Percentiles rank a stretch among this genome's conserved stretches.
Evolutionary conservation across 1,139 yeast genomes (phyloP).

Genomic region (Meyerozyma sp.): DNA sequence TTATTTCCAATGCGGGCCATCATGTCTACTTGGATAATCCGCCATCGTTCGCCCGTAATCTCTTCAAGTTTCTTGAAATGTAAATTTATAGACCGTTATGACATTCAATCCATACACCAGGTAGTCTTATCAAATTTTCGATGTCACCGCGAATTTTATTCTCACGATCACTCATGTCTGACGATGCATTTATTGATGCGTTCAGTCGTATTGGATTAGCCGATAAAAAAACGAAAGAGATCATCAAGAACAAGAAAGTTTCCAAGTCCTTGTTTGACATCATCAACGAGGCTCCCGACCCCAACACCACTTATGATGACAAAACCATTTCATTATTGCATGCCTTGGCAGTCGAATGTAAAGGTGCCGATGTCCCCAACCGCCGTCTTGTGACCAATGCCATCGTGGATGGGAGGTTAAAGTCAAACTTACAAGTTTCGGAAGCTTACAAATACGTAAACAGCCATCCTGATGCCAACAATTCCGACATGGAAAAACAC

Average conservation of each 20-base stretch:
- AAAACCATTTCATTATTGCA: slow-evolving; percentile 65
- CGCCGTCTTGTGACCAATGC: slow-evolving; percentile 53
- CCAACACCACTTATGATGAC: slow-evolving; percentile 24
- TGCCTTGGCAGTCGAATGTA: slow-evolving; percentile 65
- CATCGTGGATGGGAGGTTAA: slow-evolving; percentile 59
- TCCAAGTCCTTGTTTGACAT: slow-evolving; percentile 62
- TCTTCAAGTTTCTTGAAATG: slow-evolving; percentile 7
- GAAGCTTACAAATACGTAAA: slow-evolving; percentile 77
- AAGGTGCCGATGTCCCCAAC: slow-evolving; percentile 37
- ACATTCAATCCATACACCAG: not conserved
- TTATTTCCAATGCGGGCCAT: slow-evolving; percentile 39
- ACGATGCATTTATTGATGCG: slow-evolving; percentile 31
- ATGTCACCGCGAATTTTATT: slow-evolving; percentile 4
- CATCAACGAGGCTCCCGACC: slow-evolving; percentile 32
- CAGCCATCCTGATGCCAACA: slow-evolving; percentile 17
- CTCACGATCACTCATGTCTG: slow-evolving; percentile 6
- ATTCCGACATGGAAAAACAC: slow-evolving; percentile 49
- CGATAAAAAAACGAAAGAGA: slow-evolving; percentile 68
- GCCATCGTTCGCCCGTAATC: slow-evolving; percentile 7
- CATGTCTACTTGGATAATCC: slow-evolving; percentile 74
- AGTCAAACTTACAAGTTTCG: slow-evolving; percentile 65
- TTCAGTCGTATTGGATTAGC: slow-evolving; percentile 65
- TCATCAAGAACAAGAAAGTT: slow-evolving; percentile 79
- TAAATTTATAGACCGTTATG: not conserved
- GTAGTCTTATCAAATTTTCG: not conserved